Conservation (phyloP, 1,139 yeast species). For the Pichia sp. region DNA sequence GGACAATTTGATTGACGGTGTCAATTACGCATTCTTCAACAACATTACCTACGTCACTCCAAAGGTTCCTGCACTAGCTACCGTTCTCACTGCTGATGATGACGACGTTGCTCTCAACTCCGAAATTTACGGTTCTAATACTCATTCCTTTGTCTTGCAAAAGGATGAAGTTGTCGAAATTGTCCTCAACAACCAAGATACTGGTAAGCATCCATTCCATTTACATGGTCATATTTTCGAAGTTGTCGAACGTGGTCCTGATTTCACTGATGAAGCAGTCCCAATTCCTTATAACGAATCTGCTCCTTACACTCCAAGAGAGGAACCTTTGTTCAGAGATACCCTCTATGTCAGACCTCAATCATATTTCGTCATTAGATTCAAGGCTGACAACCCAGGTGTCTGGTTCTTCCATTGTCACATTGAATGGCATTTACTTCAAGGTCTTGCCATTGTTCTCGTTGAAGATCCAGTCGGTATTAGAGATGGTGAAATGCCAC, state of each 20-base stretch:
- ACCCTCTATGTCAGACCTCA: slow-evolving; percentile 45
- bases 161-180: slow-evolving; percentile 66
- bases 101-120: slow-evolving; percentile 51
- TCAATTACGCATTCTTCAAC: slow-evolving; percentile 88
- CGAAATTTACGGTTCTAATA: slow-evolving; percentile 70
- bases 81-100: slow-evolving; percentile 54
- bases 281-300: slow-evolving; percentile 43
- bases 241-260: slow-evolving; percentile 47
- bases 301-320: slow-evolving; percentile 51
- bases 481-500: slow-evolving; percentile 37
- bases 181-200: slow-evolving; percentile 66
- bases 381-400: slow-evolving; percentile 55
- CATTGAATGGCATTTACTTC: slow-evolving; percentile 59
- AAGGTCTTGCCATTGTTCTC: slow-evolving; percentile 47
- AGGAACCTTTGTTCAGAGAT: slow-evolving; percentile 43
- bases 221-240: slow-evolving; percentile 84
- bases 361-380: slow-evolving; percentile 49
- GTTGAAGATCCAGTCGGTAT: slow-evolving; percentile 51
- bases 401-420: slow-evolving; percentile 64
- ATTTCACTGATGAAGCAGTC: slow-evolving; percentile 35
- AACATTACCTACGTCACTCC: slow-evolving; percentile 71
- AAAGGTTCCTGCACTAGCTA: slow-evolving; percentile 71
- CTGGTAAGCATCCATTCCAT: slow-evolving; percentile 92
- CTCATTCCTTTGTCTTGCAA: slow-evolving; percentile 64
- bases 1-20: slow-evolving; percentile 76